These are phyloP conservation scores for Sordariomycetes sp. DNA, from an alignment of 2,329 filamentous ascomycete species.

Conservation along the genomic window DNA sequence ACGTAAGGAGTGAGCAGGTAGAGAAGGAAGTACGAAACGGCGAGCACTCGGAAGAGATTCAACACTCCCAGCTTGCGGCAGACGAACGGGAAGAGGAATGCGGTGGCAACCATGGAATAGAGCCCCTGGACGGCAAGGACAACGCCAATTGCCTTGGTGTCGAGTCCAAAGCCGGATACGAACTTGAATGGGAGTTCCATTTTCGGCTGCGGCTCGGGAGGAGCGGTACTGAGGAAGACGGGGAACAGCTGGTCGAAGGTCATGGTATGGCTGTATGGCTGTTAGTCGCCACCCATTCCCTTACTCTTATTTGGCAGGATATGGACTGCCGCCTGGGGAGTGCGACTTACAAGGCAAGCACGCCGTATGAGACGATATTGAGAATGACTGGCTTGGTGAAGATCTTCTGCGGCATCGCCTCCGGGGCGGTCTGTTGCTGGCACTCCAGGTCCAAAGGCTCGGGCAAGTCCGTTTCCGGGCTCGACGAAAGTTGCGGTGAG, in stretches of 20 bases:
- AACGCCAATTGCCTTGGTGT: slow-evolving; percentile 74
- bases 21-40: slow-evolving; percentile 74
- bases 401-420: slow-evolving; percentile 30
- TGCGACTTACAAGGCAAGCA: slow-evolving; percentile 75
- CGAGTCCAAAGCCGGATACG: slow-evolving; percentile 72
- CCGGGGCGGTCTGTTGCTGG: slow-evolving; percentile 10
- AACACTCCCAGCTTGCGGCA: slow-evolving; percentile 68
- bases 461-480: slow-evolving; percentile 16
- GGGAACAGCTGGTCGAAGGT: slow-evolving; percentile 92
- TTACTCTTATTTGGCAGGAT: not conserved
- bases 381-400: slow-evolving; percentile 81
- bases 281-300: slow-evolving; percentile 8
- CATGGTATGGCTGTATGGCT: slow-evolving; percentile 69
- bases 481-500: slow-evolving; percentile 34
- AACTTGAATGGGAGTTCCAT: slow-evolving; percentile 75
- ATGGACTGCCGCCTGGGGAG: slow-evolving; percentile 4
- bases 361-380: slow-evolving; percentile 82
- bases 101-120: slow-evolving; percentile 80
- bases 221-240: slow-evolving; percentile 70
- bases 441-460: slow-evolving; percentile 21
- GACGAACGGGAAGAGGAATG: slow-evolving; percentile 73
- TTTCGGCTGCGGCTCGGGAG: slow-evolving; percentile 35
- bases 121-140: slow-evolving; percentile 83
- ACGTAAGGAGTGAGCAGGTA: slow-evolving; percentile 87
- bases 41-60: slow-evolving; percentile 70